Evolutionary conservation across 1,284 basidiomycete species (phyloP).

Genomic region (Mixia osmundae): DNA sequence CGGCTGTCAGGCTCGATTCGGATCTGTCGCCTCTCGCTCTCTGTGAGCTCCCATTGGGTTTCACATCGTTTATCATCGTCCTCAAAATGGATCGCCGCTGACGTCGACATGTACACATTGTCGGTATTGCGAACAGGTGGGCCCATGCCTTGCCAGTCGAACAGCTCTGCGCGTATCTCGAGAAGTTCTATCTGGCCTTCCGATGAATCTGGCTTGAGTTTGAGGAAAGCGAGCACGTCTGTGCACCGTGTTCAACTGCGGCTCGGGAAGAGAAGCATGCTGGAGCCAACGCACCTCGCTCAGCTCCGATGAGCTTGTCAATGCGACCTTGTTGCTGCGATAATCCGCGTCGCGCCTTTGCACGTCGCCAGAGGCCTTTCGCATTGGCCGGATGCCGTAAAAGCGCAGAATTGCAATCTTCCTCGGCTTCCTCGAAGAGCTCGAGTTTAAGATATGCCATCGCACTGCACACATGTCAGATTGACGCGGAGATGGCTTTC

Average conservation of each 20-base stretch:
- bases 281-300: slow-evolving; percentile 3
- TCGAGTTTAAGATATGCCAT: slow-evolving; percentile 7
- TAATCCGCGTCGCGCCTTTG: slow-evolving; percentile 5
- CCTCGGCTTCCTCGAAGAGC: slow-evolving; percentile 7
- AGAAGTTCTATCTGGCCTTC: slow-evolving; percentile 7
- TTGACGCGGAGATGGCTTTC: too few relatives aligned
- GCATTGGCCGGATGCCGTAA: slow-evolving; percentile 7
- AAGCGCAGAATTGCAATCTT: slow-evolving; percentile 6
- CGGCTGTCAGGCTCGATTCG: too few relatives aligned
- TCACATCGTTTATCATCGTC: too few relatives aligned
- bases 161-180: slow-evolving; percentile 4
- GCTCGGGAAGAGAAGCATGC: not conserved
- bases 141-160: too few relatives aligned
- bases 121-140: too few relatives aligned
- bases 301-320: slow-evolving; percentile 9
- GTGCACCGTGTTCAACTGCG: not conserved
- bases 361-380: slow-evolving; percentile 7
- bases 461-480: too few relatives aligned
- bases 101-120: too few relatives aligned
- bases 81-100: too few relatives aligned
- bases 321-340: slow-evolving; percentile 3
- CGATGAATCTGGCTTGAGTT: slow-evolving; percentile 5
- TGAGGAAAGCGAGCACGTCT: slow-evolving; percentile 8
- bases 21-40: too few relatives aligned
- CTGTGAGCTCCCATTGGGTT: too few relatives aligned